Conservation (phyloP, 495 filamentous ascomycete species). For the Daldinia concentrica region DNA sequence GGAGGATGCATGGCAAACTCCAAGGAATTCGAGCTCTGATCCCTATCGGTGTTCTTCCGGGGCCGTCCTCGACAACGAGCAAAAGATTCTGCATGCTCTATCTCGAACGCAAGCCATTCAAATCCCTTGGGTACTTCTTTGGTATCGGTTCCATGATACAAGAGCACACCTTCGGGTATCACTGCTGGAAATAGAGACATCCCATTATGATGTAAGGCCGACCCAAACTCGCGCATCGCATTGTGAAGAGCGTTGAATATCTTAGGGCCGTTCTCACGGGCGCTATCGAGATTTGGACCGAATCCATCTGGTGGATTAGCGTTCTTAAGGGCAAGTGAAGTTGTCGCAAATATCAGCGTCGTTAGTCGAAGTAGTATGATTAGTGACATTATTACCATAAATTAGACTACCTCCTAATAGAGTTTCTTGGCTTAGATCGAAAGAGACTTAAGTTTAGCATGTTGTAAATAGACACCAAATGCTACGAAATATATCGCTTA, state of each 20-base stretch:
- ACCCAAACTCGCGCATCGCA: constrained; percentile 76
- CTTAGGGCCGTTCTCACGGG: constrained; percentile 61
- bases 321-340: constrained; percentile 7
- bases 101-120: constrained; percentile 77
- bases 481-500: neutral
- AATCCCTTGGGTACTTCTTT: constrained; percentile 55
- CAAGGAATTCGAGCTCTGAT: constrained; percentile 1
- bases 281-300: constrained; percentile 43
- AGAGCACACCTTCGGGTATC: constrained; percentile 65
- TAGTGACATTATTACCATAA: constrained; percentile 1
- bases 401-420: neutral
- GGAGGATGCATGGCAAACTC: neutral
- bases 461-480: neutral
- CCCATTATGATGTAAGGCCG: constrained; percentile 73
- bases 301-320: constrained; percentile 17
- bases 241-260: constrained; percentile 75
- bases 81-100: constrained; percentile 72
- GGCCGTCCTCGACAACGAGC: constrained; percentile 40
- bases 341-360: constrained; percentile 9
- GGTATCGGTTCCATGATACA: constrained; percentile 67
- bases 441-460: neutral
- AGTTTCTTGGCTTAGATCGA: neutral
- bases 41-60: constrained; percentile 6
- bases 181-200: constrained; percentile 70
- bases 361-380: constrained; percentile 4